phyloP scores from a whole-genome alignment of 345 rosid species.

The Corymbia maculata region DNA sequence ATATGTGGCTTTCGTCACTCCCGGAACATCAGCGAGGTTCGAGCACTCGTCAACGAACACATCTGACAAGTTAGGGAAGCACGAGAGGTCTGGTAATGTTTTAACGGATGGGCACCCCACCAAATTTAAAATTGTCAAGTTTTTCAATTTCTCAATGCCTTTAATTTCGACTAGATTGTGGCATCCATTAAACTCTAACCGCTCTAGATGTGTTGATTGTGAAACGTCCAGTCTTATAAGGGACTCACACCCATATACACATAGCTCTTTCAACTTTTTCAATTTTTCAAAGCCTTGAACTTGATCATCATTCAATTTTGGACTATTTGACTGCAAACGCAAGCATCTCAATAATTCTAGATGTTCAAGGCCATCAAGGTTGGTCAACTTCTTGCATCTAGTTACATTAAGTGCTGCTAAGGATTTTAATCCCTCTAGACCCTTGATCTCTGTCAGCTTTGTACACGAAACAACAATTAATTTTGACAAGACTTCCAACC shows the following conservation, averaged over 20 bases:
- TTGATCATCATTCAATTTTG: too few species aligned
- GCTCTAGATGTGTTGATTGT: accelerated
- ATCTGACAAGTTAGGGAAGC: not conserved
- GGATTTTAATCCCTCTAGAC: not conserved
- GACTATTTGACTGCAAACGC: accelerated
- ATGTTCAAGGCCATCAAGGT: not conserved
- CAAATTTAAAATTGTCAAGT: accelerated
- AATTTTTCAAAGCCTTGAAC: too few species aligned
- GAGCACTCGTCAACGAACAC: accelerated
- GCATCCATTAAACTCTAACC: accelerated
- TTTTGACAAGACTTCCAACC: not conserved
- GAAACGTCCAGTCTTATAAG: too few species aligned
- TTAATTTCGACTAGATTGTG: too few species aligned
- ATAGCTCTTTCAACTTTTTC: accelerated
- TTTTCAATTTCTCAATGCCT: not conserved
- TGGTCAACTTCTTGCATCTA: not conserved
- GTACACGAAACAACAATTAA: accelerated
- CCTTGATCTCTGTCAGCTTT: not conserved
- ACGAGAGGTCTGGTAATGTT: not conserved
- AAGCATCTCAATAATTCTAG: not conserved
- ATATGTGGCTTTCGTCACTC: not conserved
- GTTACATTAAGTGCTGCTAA: accelerated
- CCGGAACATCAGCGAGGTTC: not conserved
- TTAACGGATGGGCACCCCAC: not conserved
- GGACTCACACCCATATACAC: accelerated